Evolutionary conservation across 768 basidiomycete genomes (phyloP).

Genomic region (Termitomyces sp.): DNA sequence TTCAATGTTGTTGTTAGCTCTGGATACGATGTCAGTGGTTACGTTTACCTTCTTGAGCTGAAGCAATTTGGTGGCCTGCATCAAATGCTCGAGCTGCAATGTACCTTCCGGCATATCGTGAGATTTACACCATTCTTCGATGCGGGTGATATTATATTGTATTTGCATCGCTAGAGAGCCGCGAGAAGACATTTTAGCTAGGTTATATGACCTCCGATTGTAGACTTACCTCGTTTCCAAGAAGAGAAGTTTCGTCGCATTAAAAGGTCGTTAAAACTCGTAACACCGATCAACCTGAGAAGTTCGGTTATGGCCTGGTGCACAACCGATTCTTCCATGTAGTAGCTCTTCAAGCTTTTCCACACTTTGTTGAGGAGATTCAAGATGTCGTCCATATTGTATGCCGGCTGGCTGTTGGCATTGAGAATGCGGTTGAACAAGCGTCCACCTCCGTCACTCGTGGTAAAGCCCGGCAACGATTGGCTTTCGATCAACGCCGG

Average conservation of each 20-base stretch:
- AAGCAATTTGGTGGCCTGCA: slow-evolving; percentile 98
- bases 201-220: not conserved
- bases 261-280: slow-evolving; percentile 95
- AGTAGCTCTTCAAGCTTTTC: slow-evolving; percentile 97
- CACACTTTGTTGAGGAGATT: slow-evolving; percentile 96
- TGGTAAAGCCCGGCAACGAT: slow-evolving; percentile 95
- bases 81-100: slow-evolving; percentile 94
- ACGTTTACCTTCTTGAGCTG: slow-evolving; percentile 88
- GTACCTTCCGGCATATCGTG: slow-evolving; percentile 99
- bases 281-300: slow-evolving; percentile 91
- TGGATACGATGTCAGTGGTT: not conserved
- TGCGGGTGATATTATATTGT: slow-evolving; percentile 97
- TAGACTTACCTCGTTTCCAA: slow-evolving; percentile 89
- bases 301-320: slow-evolving; percentile 95
- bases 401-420: slow-evolving; percentile 83
- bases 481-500: slow-evolving; percentile 98
- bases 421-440: slow-evolving; percentile 91
- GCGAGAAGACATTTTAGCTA: not conserved
- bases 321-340: slow-evolving; percentile 95
- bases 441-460: slow-evolving; percentile 87
- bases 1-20: slow-evolving; percentile 7
- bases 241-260: slow-evolving; percentile 99
- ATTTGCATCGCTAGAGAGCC: slow-evolving; percentile 89
- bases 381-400: slow-evolving; percentile 96
- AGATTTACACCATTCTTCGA: slow-evolving; percentile 99